Evolutionary conservation across 305 asterid species (phyloP), one percentile per base, ranked within the genome.

Genomic region (Fraxinus velutina): DNA sequence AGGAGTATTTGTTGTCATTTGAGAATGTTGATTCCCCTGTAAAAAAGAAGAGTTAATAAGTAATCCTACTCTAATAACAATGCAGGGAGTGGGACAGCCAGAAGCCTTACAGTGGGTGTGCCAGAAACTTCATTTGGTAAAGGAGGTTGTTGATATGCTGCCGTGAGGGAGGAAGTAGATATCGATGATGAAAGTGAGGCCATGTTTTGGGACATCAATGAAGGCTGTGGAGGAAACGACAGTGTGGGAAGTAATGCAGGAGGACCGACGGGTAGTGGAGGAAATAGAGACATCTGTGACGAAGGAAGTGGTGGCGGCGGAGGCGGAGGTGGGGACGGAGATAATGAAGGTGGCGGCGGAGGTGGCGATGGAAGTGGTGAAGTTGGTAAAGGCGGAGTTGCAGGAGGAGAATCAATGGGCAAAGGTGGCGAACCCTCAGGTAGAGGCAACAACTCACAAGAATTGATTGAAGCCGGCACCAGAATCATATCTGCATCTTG

Each of bases 361-460:
- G 90, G 78, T 24, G 89, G 83, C 12, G 90, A 78, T 80, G 91
- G 93, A 84, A 91, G 94, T 50, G 92, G 92, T 75, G 99, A 92
- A 75, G 92, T 81, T 77, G 99, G 99, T 78, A 94, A 86, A 80
- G 94, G 95, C 76, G 99, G 99, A 73, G 94, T 92, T 52, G 68
- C 79, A 80, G 99, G 97, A 70, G 98, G 98, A 84, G 99, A 88
- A 64, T 89, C 91, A 77, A 80, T 87, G 68, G 99, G 99, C 87
- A 92, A 79, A 5, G 98, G 98, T 21, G 99, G 99, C 87, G 97
- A 90, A 77, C 94, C 92, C 73, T 89, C 93, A 32, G 91, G 95
- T 55, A 92, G 89, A 82, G 90, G 91, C 73, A 85, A 87, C 86
- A 81, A 86, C 74, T 88, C 90, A 5, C 78, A 47, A 52, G 81